Evolutionary conservation across 345 rosid species (phyloP).

Genomic region (Camelina laxa): DNA sequence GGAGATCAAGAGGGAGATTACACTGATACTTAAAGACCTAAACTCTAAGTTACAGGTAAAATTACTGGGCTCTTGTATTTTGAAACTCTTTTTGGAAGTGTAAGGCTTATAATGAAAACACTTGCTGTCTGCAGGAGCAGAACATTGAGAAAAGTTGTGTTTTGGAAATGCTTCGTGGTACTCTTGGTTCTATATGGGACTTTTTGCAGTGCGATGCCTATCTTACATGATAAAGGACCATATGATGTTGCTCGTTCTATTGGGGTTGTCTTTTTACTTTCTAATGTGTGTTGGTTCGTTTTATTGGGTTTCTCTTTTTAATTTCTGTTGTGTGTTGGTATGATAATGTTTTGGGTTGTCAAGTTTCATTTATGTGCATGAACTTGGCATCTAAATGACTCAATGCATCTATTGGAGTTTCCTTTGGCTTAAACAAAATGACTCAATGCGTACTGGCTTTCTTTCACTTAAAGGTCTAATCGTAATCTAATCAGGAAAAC

Average conservation of each 20-base stretch:
- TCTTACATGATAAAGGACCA: slow-evolving; percentile 6
- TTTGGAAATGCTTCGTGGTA: slow-evolving; percentile 32
- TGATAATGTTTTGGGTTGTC: neutral
- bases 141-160: slow-evolving; percentile 20
- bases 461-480: neutral
- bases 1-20: slow-evolving; percentile 47
- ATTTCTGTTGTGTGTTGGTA: too few relatives aligned
- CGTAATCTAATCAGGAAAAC: neutral
- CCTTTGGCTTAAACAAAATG: too few relatives aligned
- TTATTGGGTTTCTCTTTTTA: too few relatives aligned
- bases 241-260: neutral
- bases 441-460: neutral
- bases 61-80: neutral
- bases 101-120: slow-evolving; percentile 6
- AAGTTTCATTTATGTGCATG: slow-evolving; percentile 2
- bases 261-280: neutral
- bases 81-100: slow-evolving; percentile 1
- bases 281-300: neutral
- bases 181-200: slow-evolving; percentile 38
- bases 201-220: slow-evolving; percentile 27
- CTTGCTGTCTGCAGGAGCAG: slow-evolving; percentile 33
- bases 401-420: neutral
- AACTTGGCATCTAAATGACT: neutral
- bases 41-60: slow-evolving; percentile 47
- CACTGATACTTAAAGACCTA: slow-evolving; percentile 57